Conservation (phyloP, 2,329 filamentous ascomycete species). For the Xylaria sp. region DNA sequence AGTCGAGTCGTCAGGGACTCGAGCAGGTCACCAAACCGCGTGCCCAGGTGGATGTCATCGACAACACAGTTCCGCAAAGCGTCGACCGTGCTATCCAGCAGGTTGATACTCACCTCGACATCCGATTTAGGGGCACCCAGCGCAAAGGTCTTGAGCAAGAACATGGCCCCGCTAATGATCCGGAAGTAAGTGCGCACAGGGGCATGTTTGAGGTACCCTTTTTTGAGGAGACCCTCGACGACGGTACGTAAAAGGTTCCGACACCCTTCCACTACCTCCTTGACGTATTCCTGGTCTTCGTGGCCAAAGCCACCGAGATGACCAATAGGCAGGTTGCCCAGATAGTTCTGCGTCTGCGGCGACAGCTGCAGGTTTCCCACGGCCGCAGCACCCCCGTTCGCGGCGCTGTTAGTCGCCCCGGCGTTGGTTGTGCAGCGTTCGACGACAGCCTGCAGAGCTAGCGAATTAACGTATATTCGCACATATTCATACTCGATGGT, state of each 20-base stretch:
- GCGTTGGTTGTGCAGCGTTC: constrained; percentile 85
- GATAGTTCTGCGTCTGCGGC: constrained; percentile 66
- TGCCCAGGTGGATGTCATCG: constrained; percentile 84
- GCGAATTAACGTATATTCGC: constrained; percentile 89
- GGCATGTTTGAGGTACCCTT: constrained; percentile 78
- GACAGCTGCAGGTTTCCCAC: constrained; percentile 53
- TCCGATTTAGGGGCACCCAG: constrained; percentile 79
- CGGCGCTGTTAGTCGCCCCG: constrained; percentile 45
- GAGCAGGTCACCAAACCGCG: constrained; percentile 80
- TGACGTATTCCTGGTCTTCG: constrained; percentile 73
- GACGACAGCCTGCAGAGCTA: constrained; percentile 92
- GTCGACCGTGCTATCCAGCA: constrained; percentile 75
- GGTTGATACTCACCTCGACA: constrained; percentile 71
- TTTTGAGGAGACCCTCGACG: constrained; percentile 73
- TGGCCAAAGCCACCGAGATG: constrained; percentile 65
- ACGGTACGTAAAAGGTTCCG: constrained; percentile 77
- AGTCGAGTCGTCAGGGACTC: constrained; percentile 76
- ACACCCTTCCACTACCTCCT: constrained; percentile 76
- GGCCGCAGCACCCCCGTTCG: constrained; percentile 40
- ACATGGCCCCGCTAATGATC: constrained; percentile 84
- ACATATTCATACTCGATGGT: constrained; percentile 96
- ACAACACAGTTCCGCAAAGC: constrained; percentile 78
- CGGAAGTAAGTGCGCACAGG: constrained; percentile 85
- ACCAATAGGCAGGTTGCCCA: constrained; percentile 65
- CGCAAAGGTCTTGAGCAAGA: constrained; percentile 81